Percentiles rank a stretch among this genome's conserved stretches.
phyloP scores from a whole-genome alignment of 768 basidiomycete genomes.

The Suillus brevipes region DNA sequence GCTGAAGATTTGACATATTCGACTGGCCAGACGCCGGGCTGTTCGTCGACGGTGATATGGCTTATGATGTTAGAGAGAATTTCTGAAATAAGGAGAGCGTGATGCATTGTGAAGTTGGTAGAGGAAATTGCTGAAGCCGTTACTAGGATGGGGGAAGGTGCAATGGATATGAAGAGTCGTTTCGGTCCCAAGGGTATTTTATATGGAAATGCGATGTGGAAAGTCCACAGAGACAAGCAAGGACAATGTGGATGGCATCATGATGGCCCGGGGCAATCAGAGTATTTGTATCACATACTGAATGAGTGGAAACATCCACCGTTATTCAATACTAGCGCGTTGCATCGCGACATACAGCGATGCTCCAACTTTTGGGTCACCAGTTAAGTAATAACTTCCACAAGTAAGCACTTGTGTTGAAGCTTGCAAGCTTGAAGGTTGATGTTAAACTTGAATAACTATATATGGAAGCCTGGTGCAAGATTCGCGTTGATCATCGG shows the following conservation, averaged over 20 bases:
- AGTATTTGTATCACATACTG: background rate
- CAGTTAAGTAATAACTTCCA: background rate
- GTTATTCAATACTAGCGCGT: background rate
- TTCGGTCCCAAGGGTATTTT: conserved; percentile 13
- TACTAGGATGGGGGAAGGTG: background rate
- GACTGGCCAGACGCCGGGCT: background rate
- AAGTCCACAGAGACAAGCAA: background rate
- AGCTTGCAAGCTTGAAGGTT: conserved; percentile 36
- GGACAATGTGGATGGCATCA: background rate
- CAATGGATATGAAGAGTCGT: conserved; percentile 6
- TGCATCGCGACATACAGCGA: background rate
- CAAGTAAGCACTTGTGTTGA: background rate
- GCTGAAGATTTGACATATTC: background rate
- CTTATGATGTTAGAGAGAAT: background rate
- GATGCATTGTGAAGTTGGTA: background rate
- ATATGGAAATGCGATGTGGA: background rate
- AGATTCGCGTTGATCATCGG: background rate
- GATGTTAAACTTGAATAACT: conserved; percentile 36
- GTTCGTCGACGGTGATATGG: background rate
- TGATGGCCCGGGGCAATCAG: background rate
- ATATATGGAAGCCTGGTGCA: background rate
- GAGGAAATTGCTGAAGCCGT: background rate
- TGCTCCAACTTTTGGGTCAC: background rate
- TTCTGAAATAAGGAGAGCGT: background rate
- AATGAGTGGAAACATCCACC: background rate